Conservation (phyloP, 768 basidiomycete species). For the Lactarius evosmus region DNA sequence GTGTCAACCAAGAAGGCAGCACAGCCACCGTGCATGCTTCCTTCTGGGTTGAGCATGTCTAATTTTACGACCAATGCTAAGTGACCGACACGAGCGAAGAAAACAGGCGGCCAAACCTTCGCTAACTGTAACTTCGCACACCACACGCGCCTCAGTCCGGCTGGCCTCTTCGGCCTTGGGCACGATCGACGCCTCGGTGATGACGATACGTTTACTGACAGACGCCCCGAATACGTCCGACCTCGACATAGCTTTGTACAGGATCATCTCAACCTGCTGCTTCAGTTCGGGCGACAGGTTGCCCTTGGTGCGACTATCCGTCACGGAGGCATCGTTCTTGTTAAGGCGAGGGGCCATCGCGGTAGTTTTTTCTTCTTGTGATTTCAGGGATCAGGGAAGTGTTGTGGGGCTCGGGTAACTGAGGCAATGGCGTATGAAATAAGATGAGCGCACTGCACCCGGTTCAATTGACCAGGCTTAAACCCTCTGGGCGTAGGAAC, state of each 20-base stretch:
- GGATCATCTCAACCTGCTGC: background rate
- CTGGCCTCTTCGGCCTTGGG: conserved; percentile 33
- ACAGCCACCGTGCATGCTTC: conserved; percentile 31
- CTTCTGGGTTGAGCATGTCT: conserved; percentile 33
- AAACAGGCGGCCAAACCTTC: conserved; percentile 28
- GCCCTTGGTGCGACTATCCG: conserved; percentile 6
- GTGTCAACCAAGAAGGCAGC: conserved; percentile 31
- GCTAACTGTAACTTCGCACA: conserved; percentile 33
- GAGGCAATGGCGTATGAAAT: background rate
- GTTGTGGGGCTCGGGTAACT: background rate
- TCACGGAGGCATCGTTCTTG: background rate
- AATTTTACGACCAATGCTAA: too few species aligned
- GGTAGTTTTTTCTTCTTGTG: background rate
- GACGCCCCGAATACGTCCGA: conserved; percentile 27
- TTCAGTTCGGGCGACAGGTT: conserved; percentile 13
- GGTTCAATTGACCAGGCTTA: too few species aligned
- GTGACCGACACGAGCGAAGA: background rate
- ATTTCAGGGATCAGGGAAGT: background rate
- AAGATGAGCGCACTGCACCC: background rate
- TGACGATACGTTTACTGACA: conserved; percentile 25
- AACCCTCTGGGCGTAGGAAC: background rate
- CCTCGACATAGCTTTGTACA: conserved; percentile 1
- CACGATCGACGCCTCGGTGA: conserved; percentile 31
- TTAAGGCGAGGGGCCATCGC: background rate
- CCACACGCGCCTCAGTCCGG: conserved; percentile 33